Evolutionary conservation across 2,329 filamentous ascomycete genomes (phyloP).

Genomic region (Calonectria honghensis): DNA sequence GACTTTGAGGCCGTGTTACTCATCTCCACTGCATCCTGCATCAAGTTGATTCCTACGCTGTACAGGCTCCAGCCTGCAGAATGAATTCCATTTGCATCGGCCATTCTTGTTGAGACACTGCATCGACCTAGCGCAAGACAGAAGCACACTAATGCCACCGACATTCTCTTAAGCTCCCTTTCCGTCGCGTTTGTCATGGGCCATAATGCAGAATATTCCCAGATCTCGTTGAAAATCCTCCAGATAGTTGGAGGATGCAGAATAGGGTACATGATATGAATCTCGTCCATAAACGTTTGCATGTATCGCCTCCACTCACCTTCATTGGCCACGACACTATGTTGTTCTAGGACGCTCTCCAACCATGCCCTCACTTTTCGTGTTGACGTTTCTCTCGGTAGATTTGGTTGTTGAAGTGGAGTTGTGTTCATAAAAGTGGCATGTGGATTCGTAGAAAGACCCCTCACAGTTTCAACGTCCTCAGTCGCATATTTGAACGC

Average conservation of each 20-base stretch:
- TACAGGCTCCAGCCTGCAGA: slow-evolving; percentile 47
- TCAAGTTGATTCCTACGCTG: slow-evolving; percentile 40
- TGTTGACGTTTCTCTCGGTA: neutral
- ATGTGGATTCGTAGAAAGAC: neutral
- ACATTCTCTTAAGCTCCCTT: slow-evolving; percentile 40
- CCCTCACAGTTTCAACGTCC: neutral
- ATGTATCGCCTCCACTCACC: slow-evolving; percentile 41
- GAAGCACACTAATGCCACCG: slow-evolving; percentile 44
- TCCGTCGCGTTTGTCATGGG: slow-evolving; percentile 31
- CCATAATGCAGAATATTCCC: slow-evolving; percentile 40
- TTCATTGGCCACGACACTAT: slow-evolving; percentile 41
- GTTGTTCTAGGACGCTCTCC: slow-evolving; percentile 34
- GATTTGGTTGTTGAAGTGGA: neutral
- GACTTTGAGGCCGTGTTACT: slow-evolving; percentile 45
- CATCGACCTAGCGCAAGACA: slow-evolving; percentile 46
- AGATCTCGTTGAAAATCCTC: slow-evolving; percentile 45
- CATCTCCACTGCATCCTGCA: slow-evolving; percentile 42
- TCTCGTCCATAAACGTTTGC: slow-evolving; percentile 44
- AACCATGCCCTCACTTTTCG: slow-evolving; percentile 40
- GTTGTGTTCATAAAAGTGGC: neutral
- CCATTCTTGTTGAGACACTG: slow-evolving; percentile 44
- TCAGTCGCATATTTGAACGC: slow-evolving; percentile 40
- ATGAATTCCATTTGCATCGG: slow-evolving; percentile 41
- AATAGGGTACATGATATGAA: slow-evolving; percentile 43
- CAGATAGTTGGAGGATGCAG: slow-evolving; percentile 43